Base-by-base conservation (phyloP, 176 grass and related monocot species). In the Metroxylon sagu region DNA sequence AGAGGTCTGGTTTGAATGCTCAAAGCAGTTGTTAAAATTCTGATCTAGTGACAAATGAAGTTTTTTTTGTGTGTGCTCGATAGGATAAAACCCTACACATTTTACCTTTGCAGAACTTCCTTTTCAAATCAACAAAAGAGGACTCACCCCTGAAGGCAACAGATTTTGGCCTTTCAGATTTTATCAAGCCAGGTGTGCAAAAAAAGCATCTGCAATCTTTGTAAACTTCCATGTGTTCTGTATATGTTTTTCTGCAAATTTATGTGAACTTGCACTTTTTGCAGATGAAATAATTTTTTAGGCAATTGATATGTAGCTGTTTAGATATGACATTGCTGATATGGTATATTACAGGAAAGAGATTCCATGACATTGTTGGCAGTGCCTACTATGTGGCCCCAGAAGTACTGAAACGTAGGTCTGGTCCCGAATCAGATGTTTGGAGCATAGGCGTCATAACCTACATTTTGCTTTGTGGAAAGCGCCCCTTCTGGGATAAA, bases 381-480 rank as follows among this genome's bases (percentile, higher is more conserved):
- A 95, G 83, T 86, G 90, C 90, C 54, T 95, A 86, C 60, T 95
- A 95, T 66, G 90, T 95, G 7, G 90, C 90, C 31, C 91, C 91
- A 26, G 91, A 95, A 75, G 91, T 95, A 52, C 80, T 95, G 26
- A 95, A 80, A 51, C 86, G 86, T 17, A 83, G 74, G 51, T 95
- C 91, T 48, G 91, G 91, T 1, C 91, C 91, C 6, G 91, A 84
- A 68, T 95, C 91, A 18, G 91, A 90, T 2, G 91, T 82, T 71
- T 95, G 91, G 91, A 95, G 91, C 64, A 95, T 95, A 79, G 91
- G 91, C 58, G 91, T 95, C 53, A 95, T 95, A 71, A 90, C 83
- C 64, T 95, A 95, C 60, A 95, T 95, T 85, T 73, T 95, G 67
- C 76, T 95, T 54, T 95, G 86, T 6, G 91, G 91, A 69, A 75